Percentiles rank a stretch among this genome's conserved stretches.
Conservation (phyloP, 345 rosid genomes). For the Aquilaria sinensis region DNA sequence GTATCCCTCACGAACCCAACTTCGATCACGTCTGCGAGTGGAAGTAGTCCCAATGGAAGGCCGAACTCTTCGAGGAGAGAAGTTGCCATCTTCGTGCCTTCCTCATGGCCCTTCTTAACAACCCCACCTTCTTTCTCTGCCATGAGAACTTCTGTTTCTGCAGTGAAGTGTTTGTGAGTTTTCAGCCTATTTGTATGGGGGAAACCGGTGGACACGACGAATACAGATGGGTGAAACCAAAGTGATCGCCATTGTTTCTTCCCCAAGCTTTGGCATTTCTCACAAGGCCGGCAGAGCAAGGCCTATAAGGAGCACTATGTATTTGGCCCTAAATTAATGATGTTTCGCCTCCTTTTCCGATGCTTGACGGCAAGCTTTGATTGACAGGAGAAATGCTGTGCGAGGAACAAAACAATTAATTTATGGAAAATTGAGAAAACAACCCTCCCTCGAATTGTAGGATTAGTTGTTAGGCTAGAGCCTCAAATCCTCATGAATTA, state of each 20-base stretch:
- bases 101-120: conserved; percentile 36
- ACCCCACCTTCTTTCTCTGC: conserved; percentile 43
- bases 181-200: conserved; percentile 18
- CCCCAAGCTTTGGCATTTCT: conserved; percentile 3
- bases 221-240: conserved; percentile 20
- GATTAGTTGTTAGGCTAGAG: too few relatives aligned
- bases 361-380: too few relatives aligned
- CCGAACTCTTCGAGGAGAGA: conserved; percentile 36
- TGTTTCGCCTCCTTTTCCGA: too few relatives aligned
- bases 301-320: too few relatives aligned
- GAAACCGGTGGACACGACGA: conserved; percentile 11
- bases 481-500: too few relatives aligned
- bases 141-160: conserved; percentile 16
- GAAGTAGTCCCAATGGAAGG: conserved; percentile 50
- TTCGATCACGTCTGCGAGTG: conserved; percentile 42
- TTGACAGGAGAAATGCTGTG: too few relatives aligned
- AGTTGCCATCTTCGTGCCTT: conserved; percentile 30
- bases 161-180: too few relatives aligned
- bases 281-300: too few relatives aligned
- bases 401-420: too few relatives aligned
- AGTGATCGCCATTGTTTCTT: conserved; percentile 16
- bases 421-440: too few relatives aligned
- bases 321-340: too few relatives aligned
- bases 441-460: too few relatives aligned
- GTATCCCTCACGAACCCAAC: conserved; percentile 41